Percentiles rank a stretch among this genome's conserved stretches.
Evolutionary conservation across 345 rosid species (phyloP).

Genomic region (Euphorbia peplus): DNA sequence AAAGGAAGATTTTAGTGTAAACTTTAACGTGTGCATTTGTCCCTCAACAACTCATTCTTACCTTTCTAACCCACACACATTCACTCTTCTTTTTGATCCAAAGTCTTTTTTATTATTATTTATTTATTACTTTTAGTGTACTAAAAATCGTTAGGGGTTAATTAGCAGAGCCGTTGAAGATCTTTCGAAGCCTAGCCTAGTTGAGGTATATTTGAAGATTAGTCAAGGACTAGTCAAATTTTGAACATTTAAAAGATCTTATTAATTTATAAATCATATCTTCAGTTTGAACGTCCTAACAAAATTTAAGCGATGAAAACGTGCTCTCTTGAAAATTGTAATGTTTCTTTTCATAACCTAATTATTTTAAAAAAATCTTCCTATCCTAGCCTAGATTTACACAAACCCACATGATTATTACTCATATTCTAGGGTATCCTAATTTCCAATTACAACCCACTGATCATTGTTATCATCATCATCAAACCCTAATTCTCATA

Average conservation of each 20-base stretch:
- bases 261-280: too few species aligned
- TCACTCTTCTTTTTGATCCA: conserved; percentile 1
- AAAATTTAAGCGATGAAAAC: too few species aligned
- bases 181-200: too few species aligned
- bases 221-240: too few species aligned
- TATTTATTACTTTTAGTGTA: not conserved
- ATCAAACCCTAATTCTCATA: conserved; percentile 14
- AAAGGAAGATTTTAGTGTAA: conserved; percentile 21
- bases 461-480: conserved; percentile 9
- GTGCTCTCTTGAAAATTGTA: not conserved
- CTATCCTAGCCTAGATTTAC: not conserved
- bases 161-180: too few species aligned
- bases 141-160: too few species aligned
- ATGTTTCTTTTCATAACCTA: not conserved
- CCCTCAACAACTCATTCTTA: conserved; percentile 39
- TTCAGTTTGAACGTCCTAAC: too few species aligned
- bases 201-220: too few species aligned
- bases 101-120: conserved; percentile 3
- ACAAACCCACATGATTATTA: not conserved
- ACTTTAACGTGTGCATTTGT: conserved; percentile 35
- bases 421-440: conserved; percentile 6
- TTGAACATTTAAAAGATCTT: too few species aligned
- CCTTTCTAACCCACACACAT: conserved; percentile 28
- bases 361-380: not conserved
- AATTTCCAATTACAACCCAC: conserved; percentile 11